Conservation (phyloP, 2,329 filamentous ascomycete species). For the Hypoxylon sp. region DNA sequence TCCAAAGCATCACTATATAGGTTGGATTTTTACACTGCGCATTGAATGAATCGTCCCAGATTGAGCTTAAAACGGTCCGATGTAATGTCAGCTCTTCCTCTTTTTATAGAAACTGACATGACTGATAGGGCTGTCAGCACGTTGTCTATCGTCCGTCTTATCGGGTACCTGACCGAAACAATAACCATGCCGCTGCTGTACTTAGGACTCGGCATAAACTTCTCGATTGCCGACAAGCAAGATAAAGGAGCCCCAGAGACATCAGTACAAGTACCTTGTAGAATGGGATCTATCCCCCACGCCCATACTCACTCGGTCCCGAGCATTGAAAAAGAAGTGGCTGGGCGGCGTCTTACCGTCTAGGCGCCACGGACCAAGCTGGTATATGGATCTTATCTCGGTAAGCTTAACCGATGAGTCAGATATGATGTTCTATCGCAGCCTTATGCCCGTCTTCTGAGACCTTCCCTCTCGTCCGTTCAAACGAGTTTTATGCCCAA, state of each 20-base stretch:
- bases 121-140: background rate
- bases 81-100: background rate
- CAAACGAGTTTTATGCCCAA: no score
- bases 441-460: background rate
- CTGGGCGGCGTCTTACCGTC: background rate
- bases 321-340: background rate
- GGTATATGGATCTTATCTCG: background rate
- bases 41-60: background rate
- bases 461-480: background rate
- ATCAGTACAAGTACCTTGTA: background rate
- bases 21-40: background rate
- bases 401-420: background rate
- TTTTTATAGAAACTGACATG: slow-evolving; percentile 2
- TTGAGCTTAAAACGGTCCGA: background rate
- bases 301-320: background rate
- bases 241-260: background rate
- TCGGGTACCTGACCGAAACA: background rate
- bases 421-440: background rate
- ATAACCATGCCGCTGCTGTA: background rate
- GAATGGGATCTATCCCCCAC: background rate
- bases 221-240: background rate
- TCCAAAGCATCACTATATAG: background rate
- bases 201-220: background rate
- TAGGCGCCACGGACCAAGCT: background rate
- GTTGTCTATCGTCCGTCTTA: background rate